A percentile compares a stretch with the other conserved stretches of the same genome.
Evolutionary conservation across 2,329 filamentous ascomycete species (phyloP).

Genomic region (Colletotrichum sp.): DNA sequence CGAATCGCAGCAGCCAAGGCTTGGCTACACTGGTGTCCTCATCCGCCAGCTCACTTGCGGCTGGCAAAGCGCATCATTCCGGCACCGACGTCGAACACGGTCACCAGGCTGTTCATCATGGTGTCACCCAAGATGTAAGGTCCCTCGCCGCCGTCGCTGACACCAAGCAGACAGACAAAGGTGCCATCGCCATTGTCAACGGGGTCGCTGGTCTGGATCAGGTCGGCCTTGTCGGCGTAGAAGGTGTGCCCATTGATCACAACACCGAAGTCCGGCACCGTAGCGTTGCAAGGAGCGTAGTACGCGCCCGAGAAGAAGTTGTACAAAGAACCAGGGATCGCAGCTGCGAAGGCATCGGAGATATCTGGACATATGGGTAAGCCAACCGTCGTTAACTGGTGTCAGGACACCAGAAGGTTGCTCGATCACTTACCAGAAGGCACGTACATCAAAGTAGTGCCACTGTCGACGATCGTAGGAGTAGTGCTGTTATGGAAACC

Average conservation of each 20-base stretch:
- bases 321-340: not conserved
- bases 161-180: conserved; percentile 29
- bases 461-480: not conserved
- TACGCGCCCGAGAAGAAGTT: conserved; percentile 4
- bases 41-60: not conserved
- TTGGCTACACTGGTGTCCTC: too few species aligned
- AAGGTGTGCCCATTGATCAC: conserved; percentile 28
- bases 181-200: conserved; percentile 18
- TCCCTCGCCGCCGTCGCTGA: conserved; percentile 24
- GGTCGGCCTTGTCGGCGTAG: conserved; percentile 27
- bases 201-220: conserved; percentile 27
- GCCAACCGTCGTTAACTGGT: too few species aligned
- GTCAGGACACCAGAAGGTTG: too few species aligned
- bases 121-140: conserved; percentile 30
- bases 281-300: conserved; percentile 32
- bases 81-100: conserved; percentile 33
- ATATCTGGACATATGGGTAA: not conserved
- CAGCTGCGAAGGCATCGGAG: not conserved
- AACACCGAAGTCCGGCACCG: conserved; percentile 30
- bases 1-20: not conserved
- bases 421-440: not conserved
- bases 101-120: conserved; percentile 31
- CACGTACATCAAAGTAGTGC: not conserved
- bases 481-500: not conserved
- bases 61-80: conserved; percentile 33